These are phyloP conservation scores for Puccinia polysora DNA, from an alignment of 1,284 basidiomycete species.

Conservation along the genomic window DNA sequence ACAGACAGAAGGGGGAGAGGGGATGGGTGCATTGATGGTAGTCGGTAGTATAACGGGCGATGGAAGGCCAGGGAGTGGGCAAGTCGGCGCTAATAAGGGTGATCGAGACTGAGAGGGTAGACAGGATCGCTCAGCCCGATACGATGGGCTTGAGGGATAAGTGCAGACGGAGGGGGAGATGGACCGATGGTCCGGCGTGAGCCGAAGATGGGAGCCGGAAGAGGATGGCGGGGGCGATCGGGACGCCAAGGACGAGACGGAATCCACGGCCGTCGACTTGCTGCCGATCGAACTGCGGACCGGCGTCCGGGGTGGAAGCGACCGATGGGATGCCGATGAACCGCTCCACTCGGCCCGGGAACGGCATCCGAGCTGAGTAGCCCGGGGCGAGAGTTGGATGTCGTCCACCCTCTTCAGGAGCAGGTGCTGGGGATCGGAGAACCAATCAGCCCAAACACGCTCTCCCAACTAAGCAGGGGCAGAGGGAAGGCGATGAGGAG, in stretches of 20 bases:
- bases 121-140: background rate
- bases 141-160: background rate
- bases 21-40: background rate
- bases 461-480: too few species aligned
- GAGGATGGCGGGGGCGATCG: background rate
- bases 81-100: too few species aligned
- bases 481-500: background rate
- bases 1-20: background rate
- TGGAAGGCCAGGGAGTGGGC: conserved; percentile 7
- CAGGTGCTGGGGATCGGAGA: too few species aligned
- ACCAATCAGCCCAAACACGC: too few species aligned
- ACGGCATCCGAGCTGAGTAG: background rate
- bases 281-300: conserved; percentile 12
- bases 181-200: background rate
- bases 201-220: background rate
- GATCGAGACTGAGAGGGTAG: conserved; percentile 15
- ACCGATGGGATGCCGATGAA: background rate
- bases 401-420: too few species aligned
- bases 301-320: background rate
- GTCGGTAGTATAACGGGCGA: too few species aligned
- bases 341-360: background rate
- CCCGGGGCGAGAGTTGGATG: background rate
- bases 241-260: background rate
- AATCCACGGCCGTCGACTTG: conserved; percentile 19
- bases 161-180: background rate